Conservation (phyloP, 345 rosid species). For the Tarenaya hassleriana region DNA sequence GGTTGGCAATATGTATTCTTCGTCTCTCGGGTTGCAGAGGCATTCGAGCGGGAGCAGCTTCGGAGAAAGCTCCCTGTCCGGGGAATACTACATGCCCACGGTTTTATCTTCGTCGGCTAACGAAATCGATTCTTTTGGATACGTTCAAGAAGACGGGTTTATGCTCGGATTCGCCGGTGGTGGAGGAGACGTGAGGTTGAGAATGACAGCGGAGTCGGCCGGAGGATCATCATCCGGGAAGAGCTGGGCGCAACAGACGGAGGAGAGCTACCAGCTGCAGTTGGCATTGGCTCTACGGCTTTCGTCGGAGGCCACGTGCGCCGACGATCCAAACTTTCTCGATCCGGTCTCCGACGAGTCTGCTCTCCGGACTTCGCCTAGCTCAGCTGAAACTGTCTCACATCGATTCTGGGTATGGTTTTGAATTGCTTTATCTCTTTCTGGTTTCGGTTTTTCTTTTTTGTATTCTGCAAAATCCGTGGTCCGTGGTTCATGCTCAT, state of each 20-base stretch:
- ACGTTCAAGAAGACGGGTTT: conserved; percentile 45
- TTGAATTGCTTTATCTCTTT: conserved; percentile 1
- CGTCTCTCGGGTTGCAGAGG: conserved; percentile 69
- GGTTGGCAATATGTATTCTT: conserved; percentile 40
- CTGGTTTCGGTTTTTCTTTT: conserved; percentile 3
- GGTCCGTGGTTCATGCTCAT: conserved; percentile 1
- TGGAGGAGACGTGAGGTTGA: conserved; percentile 40
- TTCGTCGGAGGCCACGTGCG: conserved; percentile 85
- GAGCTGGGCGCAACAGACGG: conserved; percentile 99
- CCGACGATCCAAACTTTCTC: conserved; percentile 90
- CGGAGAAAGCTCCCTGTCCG: conserved; percentile 91
- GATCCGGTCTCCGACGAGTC: conserved; percentile 87
- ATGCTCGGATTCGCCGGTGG: conserved; percentile 21
- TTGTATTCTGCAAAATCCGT: background rate
- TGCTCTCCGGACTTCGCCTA: conserved; percentile 39
- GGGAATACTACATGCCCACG: conserved; percentile 68
- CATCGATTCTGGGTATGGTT: conserved; percentile 91
- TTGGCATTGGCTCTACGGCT: conserved; percentile 91
- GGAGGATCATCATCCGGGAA: conserved; percentile 59
- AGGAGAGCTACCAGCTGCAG: conserved; percentile 99
- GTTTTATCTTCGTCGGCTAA: conserved; percentile 50
- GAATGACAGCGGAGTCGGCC: conserved; percentile 31
- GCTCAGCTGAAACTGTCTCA: conserved; percentile 63
- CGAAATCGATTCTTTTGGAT: conserved; percentile 64
- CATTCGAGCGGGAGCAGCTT: conserved; percentile 98